Conservation (phyloP, 1,284 basidiomycete genomes). For the Cutaneotrichosporon arboriforme region DNA sequence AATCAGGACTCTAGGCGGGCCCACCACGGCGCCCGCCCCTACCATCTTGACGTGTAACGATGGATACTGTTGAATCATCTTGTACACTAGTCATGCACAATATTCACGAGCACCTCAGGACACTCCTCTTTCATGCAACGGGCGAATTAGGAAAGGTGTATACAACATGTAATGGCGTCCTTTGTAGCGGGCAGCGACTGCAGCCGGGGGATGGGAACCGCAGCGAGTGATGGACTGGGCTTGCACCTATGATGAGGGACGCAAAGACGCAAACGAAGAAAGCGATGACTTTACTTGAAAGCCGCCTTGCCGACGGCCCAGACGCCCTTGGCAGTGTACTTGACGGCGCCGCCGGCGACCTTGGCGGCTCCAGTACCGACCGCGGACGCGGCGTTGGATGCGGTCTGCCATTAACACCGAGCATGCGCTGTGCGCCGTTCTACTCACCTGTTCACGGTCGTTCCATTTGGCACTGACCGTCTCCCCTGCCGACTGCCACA, state of each 20-base stretch:
- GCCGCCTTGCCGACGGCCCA: slow-evolving; percentile 23
- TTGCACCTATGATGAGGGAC: no score
- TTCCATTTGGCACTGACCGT: slow-evolving; percentile 1
- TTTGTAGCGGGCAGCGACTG: no score
- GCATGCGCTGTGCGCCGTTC: not conserved
- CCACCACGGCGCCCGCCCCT: no score
- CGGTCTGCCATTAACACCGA: slow-evolving; percentile 6
- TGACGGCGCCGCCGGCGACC: slow-evolving; percentile 19
- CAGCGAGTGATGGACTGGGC: no score
- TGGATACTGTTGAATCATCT: not conserved
- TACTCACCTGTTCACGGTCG: slow-evolving; percentile 12
- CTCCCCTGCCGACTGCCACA: not conserved
- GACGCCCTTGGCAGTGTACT: slow-evolving; percentile 20
- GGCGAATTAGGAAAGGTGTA: no score
- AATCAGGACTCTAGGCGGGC: no score
- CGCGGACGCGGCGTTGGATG: slow-evolving; percentile 12
- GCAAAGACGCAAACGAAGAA: no score
- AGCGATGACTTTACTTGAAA: slow-evolving; percentile 3
- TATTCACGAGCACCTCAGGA: no score
- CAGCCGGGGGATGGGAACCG: no score
- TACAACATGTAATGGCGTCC: no score
- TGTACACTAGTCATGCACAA: not conserved
- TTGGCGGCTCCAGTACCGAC: slow-evolving; percentile 16
- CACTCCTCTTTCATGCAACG: no score
- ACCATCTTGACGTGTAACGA: not conserved